These are phyloP conservation scores for Mycosarcoma maydis DNA, from an alignment of 1,284 basidiomycete genomes.

Conservation along the genomic window DNA sequence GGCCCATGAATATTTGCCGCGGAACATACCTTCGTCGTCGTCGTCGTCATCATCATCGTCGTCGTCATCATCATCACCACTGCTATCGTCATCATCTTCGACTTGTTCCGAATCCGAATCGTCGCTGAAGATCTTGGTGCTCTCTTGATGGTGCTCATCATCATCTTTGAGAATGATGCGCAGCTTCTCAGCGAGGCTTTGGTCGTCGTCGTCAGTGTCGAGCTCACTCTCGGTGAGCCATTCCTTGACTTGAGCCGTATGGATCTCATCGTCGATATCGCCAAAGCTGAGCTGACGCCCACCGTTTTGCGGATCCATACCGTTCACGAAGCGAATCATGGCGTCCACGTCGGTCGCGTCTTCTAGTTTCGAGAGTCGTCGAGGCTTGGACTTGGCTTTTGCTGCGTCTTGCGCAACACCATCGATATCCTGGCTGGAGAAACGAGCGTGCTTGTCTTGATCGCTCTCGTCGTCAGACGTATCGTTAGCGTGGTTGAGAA, in stretches of 20 bases:
- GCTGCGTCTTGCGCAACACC: slow-evolving; percentile 2
- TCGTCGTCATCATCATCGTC: slow-evolving; percentile 27
- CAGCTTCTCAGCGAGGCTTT: slow-evolving; percentile 37
- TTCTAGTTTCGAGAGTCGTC: slow-evolving; percentile 33
- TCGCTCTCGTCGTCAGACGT: slow-evolving; percentile 17
- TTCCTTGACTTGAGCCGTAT: slow-evolving; percentile 53
- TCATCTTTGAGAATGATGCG: slow-evolving; percentile 41
- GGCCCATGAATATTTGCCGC: slow-evolving; percentile 70
- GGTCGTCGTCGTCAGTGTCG: slow-evolving; percentile 26
- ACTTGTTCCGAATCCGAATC: slow-evolving; percentile 25
- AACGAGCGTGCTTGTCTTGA: slow-evolving; percentile 6
- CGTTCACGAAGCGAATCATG: slow-evolving; percentile 59
- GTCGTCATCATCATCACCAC: slow-evolving; percentile 33
- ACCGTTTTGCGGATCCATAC: slow-evolving; percentile 57
- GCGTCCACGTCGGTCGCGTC: slow-evolving; percentile 47
- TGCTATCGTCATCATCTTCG: slow-evolving; percentile 12
- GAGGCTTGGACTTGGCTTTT: slow-evolving; percentile 32
- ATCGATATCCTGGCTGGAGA: slow-evolving; percentile 16
- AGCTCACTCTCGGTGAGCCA: slow-evolving; percentile 55
- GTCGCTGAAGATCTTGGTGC: slow-evolving; percentile 31
- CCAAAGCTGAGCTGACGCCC: slow-evolving; percentile 55
- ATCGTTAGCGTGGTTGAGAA: slow-evolving; percentile 33
- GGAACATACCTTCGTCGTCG: slow-evolving; percentile 62
- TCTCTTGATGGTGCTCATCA: slow-evolving; percentile 28
- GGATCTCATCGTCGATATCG: slow-evolving; percentile 51